A percentile compares a stretch with the other conserved stretches of the same genome.
Conservation (phyloP, 108 stramenopile species). For the Nitzschia palea region DNA sequence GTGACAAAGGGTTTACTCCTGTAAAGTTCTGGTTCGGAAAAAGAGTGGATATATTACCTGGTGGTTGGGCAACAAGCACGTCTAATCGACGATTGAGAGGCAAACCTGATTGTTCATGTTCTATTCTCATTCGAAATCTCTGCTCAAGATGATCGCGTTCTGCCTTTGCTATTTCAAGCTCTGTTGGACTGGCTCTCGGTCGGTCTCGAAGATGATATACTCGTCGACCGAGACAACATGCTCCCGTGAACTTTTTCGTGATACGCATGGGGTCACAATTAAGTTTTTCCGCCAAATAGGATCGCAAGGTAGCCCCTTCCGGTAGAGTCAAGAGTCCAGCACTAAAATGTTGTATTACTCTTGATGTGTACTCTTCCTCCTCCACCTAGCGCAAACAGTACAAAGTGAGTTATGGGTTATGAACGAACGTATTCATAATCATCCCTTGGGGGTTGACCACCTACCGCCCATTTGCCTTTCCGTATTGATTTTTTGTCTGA, state of each 20-base stretch:
- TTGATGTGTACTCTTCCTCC: constrained; percentile 87
- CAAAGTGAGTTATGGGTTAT: neutral
- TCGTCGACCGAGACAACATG: constrained; percentile 87
- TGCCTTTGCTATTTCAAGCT: constrained; percentile 61
- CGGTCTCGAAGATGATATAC: constrained; percentile 71
- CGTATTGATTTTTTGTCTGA: constrained; percentile 38
- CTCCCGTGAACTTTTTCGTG: constrained; percentile 96
- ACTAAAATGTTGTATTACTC: constrained; percentile 93
- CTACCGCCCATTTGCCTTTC: constrained; percentile 88
- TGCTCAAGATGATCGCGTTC: constrained; percentile 66
- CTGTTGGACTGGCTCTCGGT: constrained; percentile 46
- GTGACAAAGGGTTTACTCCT: neutral
- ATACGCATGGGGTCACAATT: constrained; percentile 98
- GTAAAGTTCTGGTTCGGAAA: neutral
- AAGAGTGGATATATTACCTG: neutral
- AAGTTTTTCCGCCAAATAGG: constrained; percentile 94
- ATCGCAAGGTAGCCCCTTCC: constrained; percentile 89
- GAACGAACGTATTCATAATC: too few relatives aligned
- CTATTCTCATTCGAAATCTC: constrained; percentile 59
- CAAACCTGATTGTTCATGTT: constrained; percentile 50
- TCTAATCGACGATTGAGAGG: constrained; percentile 26
- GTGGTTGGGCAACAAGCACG: constrained; percentile 11
- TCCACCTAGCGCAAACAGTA: constrained; percentile 47
- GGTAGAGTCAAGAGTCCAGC: constrained; percentile 87
- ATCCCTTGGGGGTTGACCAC: too few relatives aligned